phyloP scores from a whole-genome alignment of 345 rosid genomes.

The Linum usitatissimum region DNA sequence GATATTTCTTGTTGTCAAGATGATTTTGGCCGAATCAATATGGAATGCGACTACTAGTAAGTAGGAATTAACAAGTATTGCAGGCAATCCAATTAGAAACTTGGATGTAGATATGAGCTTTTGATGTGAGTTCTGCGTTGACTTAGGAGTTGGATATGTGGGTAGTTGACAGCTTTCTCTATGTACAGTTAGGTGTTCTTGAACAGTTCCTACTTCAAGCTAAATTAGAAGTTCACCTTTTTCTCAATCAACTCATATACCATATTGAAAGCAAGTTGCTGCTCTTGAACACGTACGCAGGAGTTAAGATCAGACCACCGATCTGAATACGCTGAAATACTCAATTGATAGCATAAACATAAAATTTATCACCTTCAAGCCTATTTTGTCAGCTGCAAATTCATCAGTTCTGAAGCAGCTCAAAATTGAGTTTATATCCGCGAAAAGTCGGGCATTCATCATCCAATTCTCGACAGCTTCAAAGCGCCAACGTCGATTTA shows the following conservation, averaged over 20 bases:
- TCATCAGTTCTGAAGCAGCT: no score
- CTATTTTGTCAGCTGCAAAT: no score
- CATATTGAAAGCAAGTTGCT: slow-evolving; percentile 9
- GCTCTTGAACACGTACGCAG: slow-evolving; percentile 2
- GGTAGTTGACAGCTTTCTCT: slow-evolving; percentile 30
- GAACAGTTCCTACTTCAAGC: slow-evolving; percentile 15
- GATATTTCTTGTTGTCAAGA: slow-evolving; percentile 10
- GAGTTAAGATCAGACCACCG: no score
- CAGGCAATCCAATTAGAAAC: slow-evolving; percentile 25
- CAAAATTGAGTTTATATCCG: no score
- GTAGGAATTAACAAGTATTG: slow-evolving; percentile 21
- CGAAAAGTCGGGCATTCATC: no score
- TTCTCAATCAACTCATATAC: slow-evolving; percentile 16
- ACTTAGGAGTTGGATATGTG: slow-evolving; percentile 31
- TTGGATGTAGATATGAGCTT: neutral
- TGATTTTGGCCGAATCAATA: slow-evolving; percentile 18
- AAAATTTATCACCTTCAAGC: no score
- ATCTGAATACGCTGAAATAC: no score
- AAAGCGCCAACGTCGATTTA: no score
- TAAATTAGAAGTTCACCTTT: slow-evolving; percentile 14
- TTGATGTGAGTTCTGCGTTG: slow-evolving; percentile 27
- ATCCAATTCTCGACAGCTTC: no score
- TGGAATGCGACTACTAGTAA: slow-evolving; percentile 18
- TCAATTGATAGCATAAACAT: no score
- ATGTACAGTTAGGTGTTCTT: slow-evolving; percentile 17